A percentile compares a stretch with the other conserved stretches of the same genome.
phyloP scores from a whole-genome alignment of 2,329 filamentous ascomycete species.

The Fusarium buxicola region DNA sequence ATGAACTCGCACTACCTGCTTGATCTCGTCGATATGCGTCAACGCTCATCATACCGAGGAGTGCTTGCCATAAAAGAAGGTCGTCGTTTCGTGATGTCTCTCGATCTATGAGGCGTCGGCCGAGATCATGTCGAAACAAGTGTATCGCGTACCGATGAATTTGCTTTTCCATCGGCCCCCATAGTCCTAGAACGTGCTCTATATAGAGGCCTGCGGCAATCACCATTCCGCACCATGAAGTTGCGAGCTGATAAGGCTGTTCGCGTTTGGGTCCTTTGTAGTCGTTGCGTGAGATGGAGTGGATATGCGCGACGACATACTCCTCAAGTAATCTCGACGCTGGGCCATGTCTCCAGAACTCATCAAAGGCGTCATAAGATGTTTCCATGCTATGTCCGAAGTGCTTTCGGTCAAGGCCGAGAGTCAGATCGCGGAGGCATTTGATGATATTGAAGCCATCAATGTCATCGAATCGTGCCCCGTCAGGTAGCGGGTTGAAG shows the following conservation, averaged over 20 bases:
- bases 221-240: not conserved
- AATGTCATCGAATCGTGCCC: not conserved
- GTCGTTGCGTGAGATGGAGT: not conserved
- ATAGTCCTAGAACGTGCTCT: not conserved
- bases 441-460: not conserved
- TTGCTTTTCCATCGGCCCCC: not conserved
- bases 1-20: not conserved
- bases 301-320: conserved; percentile 4
- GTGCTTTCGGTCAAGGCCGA: not conserved
- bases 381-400: not conserved
- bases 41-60: not conserved
- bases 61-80: not conserved
- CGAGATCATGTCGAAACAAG: not conserved
- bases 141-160: conserved; percentile 8
- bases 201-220: not conserved
- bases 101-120: accelerated
- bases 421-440: not conserved
- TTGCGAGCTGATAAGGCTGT: not conserved
- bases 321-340: not conserved
- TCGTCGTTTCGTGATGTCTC: not conserved
- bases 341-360: conserved; percentile 1
- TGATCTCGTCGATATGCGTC: not conserved
- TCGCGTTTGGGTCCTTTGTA: accelerated
- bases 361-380: not conserved
- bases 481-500: not conserved